Conservation (phyloP, 192 early-diverging fungal species). For the Coemansia sp. region DNA sequence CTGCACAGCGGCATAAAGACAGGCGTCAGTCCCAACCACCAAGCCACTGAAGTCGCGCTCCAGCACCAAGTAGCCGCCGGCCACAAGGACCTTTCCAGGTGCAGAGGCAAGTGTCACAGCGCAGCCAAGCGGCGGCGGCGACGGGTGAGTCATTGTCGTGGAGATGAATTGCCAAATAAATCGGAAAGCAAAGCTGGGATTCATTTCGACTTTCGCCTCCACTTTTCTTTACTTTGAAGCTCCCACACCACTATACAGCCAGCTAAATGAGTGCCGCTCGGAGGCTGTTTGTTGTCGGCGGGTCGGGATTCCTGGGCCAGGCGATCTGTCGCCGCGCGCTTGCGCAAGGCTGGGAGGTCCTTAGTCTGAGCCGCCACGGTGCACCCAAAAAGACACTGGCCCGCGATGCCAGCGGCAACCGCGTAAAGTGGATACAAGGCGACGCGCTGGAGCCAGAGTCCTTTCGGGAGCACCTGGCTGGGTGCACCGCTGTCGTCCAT, state of each 20-base stretch:
- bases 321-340: slow-evolving; percentile 49
- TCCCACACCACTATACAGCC: neutral
- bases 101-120: slow-evolving; percentile 69
- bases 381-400: slow-evolving; percentile 18
- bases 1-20: slow-evolving; percentile 76
- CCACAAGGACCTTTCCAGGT: slow-evolving; percentile 91
- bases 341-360: slow-evolving; percentile 48
- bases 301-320: slow-evolving; percentile 61
- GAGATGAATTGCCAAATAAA: slow-evolving; percentile 2
- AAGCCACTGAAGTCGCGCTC: slow-evolving; percentile 76
- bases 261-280: slow-evolving; percentile 18
- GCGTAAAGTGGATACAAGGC: slow-evolving; percentile 60
- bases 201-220: neutral
- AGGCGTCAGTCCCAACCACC: slow-evolving; percentile 78
- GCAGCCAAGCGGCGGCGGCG: neutral
- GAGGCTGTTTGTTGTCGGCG: slow-evolving; percentile 61
- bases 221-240: neutral
- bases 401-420: neutral
- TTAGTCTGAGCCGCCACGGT: slow-evolving; percentile 54
- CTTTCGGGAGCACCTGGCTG: slow-evolving; percentile 54
- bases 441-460: slow-evolving; percentile 62
- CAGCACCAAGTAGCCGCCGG: slow-evolving; percentile 93
- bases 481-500: slow-evolving; percentile 66
- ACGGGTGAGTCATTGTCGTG: slow-evolving; percentile 6
- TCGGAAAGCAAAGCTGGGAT: neutral